Percentiles rank a stretch among this genome's conserved stretches.
Evolutionary conservation across 1,284 basidiomycete genomes (phyloP).

Genomic region (Phaffia rhodozyma): DNA sequence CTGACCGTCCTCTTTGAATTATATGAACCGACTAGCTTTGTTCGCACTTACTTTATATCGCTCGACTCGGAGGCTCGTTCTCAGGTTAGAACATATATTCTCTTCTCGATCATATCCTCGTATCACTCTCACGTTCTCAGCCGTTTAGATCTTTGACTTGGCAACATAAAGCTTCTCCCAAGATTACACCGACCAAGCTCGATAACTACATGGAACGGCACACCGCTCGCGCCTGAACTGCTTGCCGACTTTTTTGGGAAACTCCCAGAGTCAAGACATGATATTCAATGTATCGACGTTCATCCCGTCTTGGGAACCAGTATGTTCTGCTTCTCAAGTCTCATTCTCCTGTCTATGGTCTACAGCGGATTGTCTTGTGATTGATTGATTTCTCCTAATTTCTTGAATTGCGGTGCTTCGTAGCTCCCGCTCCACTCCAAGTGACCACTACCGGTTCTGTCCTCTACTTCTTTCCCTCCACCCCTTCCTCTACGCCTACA

Average conservation of each 20-base stretch:
- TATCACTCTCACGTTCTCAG: not conserved
- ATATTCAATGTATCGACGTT: slow-evolving; percentile 18
- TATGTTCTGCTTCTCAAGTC: not conserved
- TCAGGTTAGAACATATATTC: not conserved
- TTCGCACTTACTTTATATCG: slow-evolving; percentile 13
- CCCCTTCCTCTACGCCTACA: not conserved
- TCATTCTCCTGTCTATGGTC: not conserved
- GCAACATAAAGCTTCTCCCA: not conserved
- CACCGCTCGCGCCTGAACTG: slow-evolving; percentile 9
- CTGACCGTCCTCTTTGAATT: not conserved
- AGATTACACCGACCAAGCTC: slow-evolving; percentile 8
- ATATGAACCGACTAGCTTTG: slow-evolving; percentile 6
- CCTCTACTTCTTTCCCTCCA: slow-evolving; percentile 9
- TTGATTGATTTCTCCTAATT: not conserved
- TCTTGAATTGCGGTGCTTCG: not conserved
- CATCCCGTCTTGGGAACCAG: slow-evolving; percentile 17
- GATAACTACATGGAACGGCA: slow-evolving; percentile 13
- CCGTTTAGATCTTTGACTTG: not conserved
- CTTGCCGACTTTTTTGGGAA: slow-evolving; percentile 14
- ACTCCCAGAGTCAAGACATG: slow-evolving; percentile 11
- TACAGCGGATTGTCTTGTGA: not conserved
- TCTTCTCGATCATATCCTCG: not conserved
- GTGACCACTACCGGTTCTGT: slow-evolving; percentile 8
- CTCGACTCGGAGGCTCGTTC: slow-evolving; percentile 11
- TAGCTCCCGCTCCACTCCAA: slow-evolving; percentile 17